These are phyloP conservation scores for Ogataea paradorogensis DNA, from an alignment of 805 yeast genomes.

Conservation along the genomic window DNA sequence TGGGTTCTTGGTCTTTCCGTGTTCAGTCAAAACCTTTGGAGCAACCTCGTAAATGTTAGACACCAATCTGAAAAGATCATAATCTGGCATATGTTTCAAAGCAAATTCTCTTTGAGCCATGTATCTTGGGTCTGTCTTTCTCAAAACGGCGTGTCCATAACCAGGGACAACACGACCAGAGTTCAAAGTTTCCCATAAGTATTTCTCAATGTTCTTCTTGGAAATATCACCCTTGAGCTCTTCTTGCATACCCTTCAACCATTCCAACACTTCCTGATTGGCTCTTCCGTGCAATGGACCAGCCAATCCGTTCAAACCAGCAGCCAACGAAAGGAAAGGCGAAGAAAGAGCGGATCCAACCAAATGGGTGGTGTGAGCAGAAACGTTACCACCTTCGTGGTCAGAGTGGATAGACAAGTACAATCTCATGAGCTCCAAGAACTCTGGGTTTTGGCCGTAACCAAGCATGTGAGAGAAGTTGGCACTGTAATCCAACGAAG, in stretches of 20 bases:
- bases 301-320: conserved; percentile 82
- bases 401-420: conserved; percentile 81
- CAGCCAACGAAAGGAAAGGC: conserved; percentile 74
- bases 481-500: conserved; percentile 65
- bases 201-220: conserved; percentile 66
- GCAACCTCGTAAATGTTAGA: conserved; percentile 78
- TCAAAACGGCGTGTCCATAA: conserved; percentile 83
- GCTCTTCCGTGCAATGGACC: conserved; percentile 90
- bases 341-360: conserved; percentile 82
- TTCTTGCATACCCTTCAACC: conserved; percentile 66
- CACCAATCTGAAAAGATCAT: conserved; percentile 74
- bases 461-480: conserved; percentile 57
- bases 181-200: conserved; percentile 75
- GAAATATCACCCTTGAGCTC: conserved; percentile 70
- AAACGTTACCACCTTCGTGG: conserved; percentile 89
- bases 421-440: conserved; percentile 75
- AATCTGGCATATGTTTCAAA: conserved; percentile 68
- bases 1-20: conserved; percentile 90
- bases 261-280: conserved; percentile 82
- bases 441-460: conserved; percentile 60
- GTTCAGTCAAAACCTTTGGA: conserved; percentile 74
- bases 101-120: conserved; percentile 85
- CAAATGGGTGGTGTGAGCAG: conserved; percentile 83
- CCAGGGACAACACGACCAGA: conserved; percentile 87
- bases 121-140: conserved; percentile 88